Conservation (phyloP, 495 filamentous ascomycete genomes). For the Xylaria flabelliformis region DNA sequence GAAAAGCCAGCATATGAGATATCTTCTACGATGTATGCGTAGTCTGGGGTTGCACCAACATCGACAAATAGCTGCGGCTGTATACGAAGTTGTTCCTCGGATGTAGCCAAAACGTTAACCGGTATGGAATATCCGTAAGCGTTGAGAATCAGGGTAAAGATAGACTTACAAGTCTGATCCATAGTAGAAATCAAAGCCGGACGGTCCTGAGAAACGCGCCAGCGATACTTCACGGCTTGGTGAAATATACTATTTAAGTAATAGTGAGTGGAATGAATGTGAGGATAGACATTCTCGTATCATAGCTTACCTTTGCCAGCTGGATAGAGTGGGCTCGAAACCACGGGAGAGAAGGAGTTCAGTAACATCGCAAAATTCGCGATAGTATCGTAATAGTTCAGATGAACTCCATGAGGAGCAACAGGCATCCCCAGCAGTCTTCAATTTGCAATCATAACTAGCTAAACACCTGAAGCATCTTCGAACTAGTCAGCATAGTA, state of each 20-base stretch:
- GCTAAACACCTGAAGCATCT: not conserved
- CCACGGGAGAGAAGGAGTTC: not conserved
- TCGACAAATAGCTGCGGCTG: not conserved
- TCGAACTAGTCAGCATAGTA: not conserved
- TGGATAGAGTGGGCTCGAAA: conserved; percentile 5
- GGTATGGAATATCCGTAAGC: not conserved
- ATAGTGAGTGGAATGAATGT: not conserved
- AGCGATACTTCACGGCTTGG: not conserved
- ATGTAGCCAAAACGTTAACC: not conserved
- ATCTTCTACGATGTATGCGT: not conserved
- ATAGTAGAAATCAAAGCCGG: not conserved
- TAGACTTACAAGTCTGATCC: not conserved
- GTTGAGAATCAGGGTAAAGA: not conserved
- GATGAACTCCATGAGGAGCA: not conserved
- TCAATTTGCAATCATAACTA: not conserved
- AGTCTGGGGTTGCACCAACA: not conserved
- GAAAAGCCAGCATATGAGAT: not conserved
- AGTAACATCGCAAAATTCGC: not conserved
- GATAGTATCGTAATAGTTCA: not conserved
- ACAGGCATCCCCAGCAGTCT: not conserved
- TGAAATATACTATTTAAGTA: not conserved
- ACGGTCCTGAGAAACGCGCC: not conserved
- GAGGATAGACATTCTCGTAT: not conserved
- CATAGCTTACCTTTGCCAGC: conserved; percentile 3
- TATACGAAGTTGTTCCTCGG: not conserved